Conservation (phyloP, 1,284 basidiomycete genomes). For the Microbotryum lychnidis-dioicae region DNA sequence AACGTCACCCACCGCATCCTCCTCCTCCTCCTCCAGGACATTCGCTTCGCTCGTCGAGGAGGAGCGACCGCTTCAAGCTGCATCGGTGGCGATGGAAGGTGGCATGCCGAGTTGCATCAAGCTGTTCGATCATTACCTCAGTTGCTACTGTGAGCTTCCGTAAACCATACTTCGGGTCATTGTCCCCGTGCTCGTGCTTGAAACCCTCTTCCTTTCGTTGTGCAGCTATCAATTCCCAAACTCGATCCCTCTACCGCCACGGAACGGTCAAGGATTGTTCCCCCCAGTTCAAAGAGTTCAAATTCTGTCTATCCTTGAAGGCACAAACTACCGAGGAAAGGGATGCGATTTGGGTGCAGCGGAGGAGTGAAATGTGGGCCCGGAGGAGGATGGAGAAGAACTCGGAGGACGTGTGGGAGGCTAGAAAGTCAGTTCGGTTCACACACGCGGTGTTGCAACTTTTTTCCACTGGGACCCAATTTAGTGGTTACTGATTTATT, state of each 20-base stretch:
- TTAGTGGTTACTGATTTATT: too few species aligned
- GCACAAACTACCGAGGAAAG: conserved; percentile 64
- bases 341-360: conserved; percentile 70
- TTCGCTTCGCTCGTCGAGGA: conserved; percentile 30
- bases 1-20: neutral
- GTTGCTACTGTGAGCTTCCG: conserved; percentile 31
- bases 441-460: too few species aligned
- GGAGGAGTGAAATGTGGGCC: conserved; percentile 88
- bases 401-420: conserved; percentile 90
- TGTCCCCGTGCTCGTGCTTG: neutral
- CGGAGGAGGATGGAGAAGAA: conserved; percentile 59
- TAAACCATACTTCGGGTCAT: neutral
- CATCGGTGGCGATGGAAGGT: conserved; percentile 31
- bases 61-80: conserved; percentile 32
- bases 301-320: conserved; percentile 85
- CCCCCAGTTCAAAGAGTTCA: conserved; percentile 82
- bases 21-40: conserved; percentile 4
- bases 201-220: conserved; percentile 1
- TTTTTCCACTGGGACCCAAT: too few species aligned
- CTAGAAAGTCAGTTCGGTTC: conserved; percentile 55
- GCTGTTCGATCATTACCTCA: conserved; percentile 33
- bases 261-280: conserved; percentile 70
- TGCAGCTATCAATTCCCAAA: conserved; percentile 67
- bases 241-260: conserved; percentile 77
- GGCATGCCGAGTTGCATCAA: conserved; percentile 33